These are phyloP conservation scores for Ensete glaucum DNA, from an alignment of 176 grass and related monocot genomes.

Conservation along the genomic window DNA sequence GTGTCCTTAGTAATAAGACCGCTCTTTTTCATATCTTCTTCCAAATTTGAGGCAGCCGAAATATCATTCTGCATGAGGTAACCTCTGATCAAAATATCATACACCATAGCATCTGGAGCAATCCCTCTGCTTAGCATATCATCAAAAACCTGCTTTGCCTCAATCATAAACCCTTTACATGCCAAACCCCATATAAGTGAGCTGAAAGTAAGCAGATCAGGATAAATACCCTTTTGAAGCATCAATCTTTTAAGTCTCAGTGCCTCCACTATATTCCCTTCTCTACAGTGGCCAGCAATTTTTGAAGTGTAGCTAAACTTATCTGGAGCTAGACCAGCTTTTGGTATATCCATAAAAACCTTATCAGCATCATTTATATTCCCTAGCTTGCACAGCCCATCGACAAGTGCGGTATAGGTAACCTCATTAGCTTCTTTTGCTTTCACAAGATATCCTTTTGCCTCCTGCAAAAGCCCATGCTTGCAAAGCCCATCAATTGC, in stretches of 20 bases:
- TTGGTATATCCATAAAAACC: not conserved
- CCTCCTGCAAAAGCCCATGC: constrained; percentile 11
- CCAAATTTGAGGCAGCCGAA: not conserved
- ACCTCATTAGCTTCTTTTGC: constrained; percentile 8
- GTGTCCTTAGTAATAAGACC: not conserved
- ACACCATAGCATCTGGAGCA: constrained; percentile 8
- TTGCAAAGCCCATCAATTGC: constrained; percentile 13
- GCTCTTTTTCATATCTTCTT: constrained; percentile 5
- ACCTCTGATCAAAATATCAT: constrained; percentile 16
- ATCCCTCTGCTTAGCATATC: constrained; percentile 15
- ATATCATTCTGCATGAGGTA: constrained; percentile 7
- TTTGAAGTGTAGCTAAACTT: constrained; percentile 7
- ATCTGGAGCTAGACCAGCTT: constrained; percentile 7
- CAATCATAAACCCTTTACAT: constrained; percentile 17
- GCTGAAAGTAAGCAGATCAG: constrained; percentile 15
- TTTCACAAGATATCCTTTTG: constrained; percentile 5
- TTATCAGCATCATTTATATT: constrained; percentile 4
- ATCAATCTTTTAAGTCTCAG: constrained; percentile 14
- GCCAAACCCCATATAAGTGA: constrained; percentile 14
- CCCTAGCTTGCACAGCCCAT: constrained; percentile 17
- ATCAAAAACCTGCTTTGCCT: constrained; percentile 24
- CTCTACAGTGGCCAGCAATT: constrained; percentile 14
- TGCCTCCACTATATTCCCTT: constrained; percentile 13
- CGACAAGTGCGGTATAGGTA: constrained; percentile 4
- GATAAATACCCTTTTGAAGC: constrained; percentile 2